Percentiles rank a stretch among this genome's conserved stretches.
phyloP scores from a whole-genome alignment of 345 rosid genomes.

The Moricandia moricandioides region DNA sequence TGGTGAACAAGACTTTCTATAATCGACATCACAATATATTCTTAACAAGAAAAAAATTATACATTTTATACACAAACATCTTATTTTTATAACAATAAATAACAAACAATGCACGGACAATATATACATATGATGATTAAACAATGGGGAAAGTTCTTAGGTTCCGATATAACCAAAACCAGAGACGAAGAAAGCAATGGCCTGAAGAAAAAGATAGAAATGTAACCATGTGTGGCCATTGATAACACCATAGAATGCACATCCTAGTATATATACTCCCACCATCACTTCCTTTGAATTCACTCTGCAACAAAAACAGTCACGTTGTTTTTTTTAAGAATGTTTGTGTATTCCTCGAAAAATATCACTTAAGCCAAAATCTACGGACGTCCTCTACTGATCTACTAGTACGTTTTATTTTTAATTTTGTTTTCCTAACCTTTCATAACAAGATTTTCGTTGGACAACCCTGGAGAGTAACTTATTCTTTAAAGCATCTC shows the following conservation, averaged over 20 bases:
- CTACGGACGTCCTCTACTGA: too few relatives aligned
- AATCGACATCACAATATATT: too few relatives aligned
- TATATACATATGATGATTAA: too few relatives aligned
- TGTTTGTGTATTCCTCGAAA: neutral
- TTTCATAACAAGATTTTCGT: too few relatives aligned
- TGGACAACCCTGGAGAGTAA: too few relatives aligned
- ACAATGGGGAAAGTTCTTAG: neutral
- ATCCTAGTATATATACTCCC: slow-evolving; percentile 20
- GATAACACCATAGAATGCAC: slow-evolving; percentile 52
- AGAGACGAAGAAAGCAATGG: slow-evolving; percentile 73
- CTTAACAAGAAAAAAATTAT: too few relatives aligned
- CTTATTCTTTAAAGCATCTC: too few relatives aligned
- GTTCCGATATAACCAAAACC: slow-evolving; percentile 83
- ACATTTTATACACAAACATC: too few relatives aligned
- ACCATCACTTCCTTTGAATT: slow-evolving; percentile 20
- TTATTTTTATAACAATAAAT: too few relatives aligned
- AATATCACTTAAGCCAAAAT: neutral
- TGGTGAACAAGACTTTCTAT: too few relatives aligned
- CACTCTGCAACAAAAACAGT: slow-evolving; percentile 16
- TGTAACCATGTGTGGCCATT: slow-evolving; percentile 65
- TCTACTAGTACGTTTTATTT: neutral
- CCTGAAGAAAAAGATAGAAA: slow-evolving; percentile 68
- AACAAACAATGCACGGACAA: too few relatives aligned
- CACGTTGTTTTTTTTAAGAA: neutral
- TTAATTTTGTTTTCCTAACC: neutral